phyloP scores from a whole-genome alignment of 2,329 filamentous ascomycete genomes.

The Aspergillus glaucus region DNA sequence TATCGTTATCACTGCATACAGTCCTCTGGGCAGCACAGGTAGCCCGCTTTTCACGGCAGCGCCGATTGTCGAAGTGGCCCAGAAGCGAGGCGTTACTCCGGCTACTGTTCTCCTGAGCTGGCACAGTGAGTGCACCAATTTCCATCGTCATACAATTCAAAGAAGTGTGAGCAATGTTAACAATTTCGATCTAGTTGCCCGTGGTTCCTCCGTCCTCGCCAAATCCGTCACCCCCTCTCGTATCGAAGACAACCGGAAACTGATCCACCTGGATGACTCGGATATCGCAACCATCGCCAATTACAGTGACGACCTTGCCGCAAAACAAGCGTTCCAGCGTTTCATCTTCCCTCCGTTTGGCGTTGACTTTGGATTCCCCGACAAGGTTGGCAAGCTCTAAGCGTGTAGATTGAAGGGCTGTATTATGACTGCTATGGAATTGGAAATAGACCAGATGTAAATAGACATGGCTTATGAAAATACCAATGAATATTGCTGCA shows the following conservation, averaged over 20 bases:
- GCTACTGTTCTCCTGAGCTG: conserved; percentile 39
- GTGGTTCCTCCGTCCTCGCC: conserved; percentile 36
- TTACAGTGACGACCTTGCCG: conserved; percentile 29
- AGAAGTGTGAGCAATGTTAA: no score
- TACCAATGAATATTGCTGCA: no score
- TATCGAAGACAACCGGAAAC: conserved; percentile 35
- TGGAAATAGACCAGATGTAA: no score
- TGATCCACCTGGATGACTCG: conserved; percentile 33
- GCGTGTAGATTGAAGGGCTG: not conserved
- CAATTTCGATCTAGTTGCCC: conserved; percentile 21
- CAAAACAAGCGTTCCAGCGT: conserved; percentile 28
- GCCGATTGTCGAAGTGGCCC: conserved; percentile 36
- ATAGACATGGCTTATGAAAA: no score
- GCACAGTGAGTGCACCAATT: conserved; percentile 28
- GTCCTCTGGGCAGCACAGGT: conserved; percentile 37
- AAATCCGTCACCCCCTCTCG: conserved; percentile 37
- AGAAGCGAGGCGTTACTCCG: conserved; percentile 33
- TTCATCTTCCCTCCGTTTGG: conserved; percentile 66
- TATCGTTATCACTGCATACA: conserved; percentile 51
- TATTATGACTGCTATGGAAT: no score
- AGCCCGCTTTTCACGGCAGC: conserved; percentile 38
- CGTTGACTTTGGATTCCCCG: conserved; percentile 65
- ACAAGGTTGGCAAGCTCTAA: conserved; percentile 43
- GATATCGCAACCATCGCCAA: conserved; percentile 34
- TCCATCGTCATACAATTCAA: not conserved